phyloP scores from a whole-genome alignment of 208 protist genomes.

The Zelonia costaricensis region DNA sequence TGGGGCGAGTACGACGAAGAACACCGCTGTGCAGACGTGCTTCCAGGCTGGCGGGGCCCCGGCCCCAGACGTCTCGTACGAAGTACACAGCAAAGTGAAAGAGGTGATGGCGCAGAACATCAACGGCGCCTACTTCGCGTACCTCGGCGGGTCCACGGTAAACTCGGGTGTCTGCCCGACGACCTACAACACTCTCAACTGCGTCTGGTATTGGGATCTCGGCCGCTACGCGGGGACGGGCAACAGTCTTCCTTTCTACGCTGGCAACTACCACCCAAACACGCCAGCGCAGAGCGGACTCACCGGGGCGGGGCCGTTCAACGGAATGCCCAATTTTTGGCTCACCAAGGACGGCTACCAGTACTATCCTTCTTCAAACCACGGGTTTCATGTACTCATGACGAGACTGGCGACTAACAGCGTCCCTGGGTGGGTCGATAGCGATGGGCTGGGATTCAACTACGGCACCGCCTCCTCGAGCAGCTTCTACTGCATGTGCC shows the following conservation, averaged over 20 bases:
- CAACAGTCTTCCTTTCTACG: slow-evolving; percentile 15
- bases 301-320: background rate
- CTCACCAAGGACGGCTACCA: background rate
- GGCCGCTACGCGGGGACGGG: slow-evolving; percentile 6
- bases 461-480: background rate
- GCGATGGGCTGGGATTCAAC: background rate
- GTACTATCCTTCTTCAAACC: background rate
- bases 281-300: background rate
- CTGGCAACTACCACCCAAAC: slow-evolving; percentile 22
- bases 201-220: slow-evolving; percentile 28
- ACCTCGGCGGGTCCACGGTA: slow-evolving; percentile 21
- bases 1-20: background rate
- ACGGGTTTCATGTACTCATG: slow-evolving; percentile 18
- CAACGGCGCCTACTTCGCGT: slow-evolving; percentile 10
- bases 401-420: background rate
- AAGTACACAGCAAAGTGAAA: slow-evolving; percentile 10
- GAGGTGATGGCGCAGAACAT: background rate
- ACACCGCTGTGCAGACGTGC: background rate
- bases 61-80: slow-evolving; percentile 9
- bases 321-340: slow-evolving; percentile 6
- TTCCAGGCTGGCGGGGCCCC: background rate
- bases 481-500: background rate
- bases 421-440: slow-evolving; percentile 17
- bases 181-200: slow-evolving; percentile 4
- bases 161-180: slow-evolving; percentile 14